A percentile compares a stretch with the other conserved stretches of the same genome.
These are phyloP conservation scores for Candida saitoana DNA, from an alignment of 805 yeast species.

Conservation along the genomic window DNA sequence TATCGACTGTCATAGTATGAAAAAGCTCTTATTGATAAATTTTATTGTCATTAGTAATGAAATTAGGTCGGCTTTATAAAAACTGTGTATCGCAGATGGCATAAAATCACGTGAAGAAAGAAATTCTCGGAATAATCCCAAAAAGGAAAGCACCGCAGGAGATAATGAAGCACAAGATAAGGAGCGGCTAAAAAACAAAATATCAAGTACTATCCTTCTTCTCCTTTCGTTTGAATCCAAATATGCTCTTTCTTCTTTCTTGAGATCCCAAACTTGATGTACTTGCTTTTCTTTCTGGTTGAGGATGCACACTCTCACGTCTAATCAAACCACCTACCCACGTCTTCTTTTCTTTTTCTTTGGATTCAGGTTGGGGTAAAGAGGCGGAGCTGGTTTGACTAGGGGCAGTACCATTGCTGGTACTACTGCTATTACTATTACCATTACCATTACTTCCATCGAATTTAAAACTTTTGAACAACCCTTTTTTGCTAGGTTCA, in stretches of 20 bases:
- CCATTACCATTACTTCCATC: slow-evolving; percentile 10
- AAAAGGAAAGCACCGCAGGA: not conserved
- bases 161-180: too few relatives aligned
- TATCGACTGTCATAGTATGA: not conserved
- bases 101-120: not conserved
- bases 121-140: too few relatives aligned
- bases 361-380: slow-evolving; percentile 4
- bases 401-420: slow-evolving; percentile 3
- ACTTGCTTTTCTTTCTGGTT: slow-evolving; percentile 17
- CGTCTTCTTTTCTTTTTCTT: slow-evolving; percentile 27
- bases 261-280: slow-evolving; percentile 14
- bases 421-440: not conserved
- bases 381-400: slow-evolving; percentile 4
- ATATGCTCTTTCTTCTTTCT: slow-evolving; percentile 28
- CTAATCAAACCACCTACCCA: slow-evolving; percentile 40
- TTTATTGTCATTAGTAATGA: not conserved
- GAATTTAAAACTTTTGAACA: slow-evolving; percentile 30
- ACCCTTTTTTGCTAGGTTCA: slow-evolving; percentile 6
- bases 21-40: not conserved
- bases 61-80: not conserved
- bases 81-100: not conserved
- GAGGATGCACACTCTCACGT: slow-evolving; percentile 21
- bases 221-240: slow-evolving; percentile 32
- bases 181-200: too few relatives aligned
- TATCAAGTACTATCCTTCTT: slow-evolving; percentile 2